phyloP scores from a whole-genome alignment of 129 eudicot species.

The Scalesia atractyloides region DNA sequence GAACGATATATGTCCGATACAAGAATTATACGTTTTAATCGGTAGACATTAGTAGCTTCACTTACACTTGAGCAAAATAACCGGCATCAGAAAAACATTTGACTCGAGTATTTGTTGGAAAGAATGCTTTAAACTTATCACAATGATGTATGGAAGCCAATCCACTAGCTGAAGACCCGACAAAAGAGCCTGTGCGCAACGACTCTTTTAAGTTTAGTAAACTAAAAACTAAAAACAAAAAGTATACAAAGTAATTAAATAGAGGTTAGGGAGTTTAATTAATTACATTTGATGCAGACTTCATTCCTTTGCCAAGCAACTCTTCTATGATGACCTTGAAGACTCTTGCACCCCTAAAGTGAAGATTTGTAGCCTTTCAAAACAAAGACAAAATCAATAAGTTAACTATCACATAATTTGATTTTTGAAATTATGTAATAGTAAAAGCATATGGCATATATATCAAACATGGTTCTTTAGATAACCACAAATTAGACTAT shows the following conservation, averaged over 20 bases:
- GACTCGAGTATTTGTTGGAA: slow-evolving; percentile 29
- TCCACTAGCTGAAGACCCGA: slow-evolving; percentile 48
- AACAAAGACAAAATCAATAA: background rate
- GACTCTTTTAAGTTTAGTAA: background rate
- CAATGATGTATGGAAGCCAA: slow-evolving; percentile 47
- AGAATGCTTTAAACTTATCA: slow-evolving; percentile 34
- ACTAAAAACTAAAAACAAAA: background rate
- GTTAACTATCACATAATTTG: background rate
- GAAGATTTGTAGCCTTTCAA: slow-evolving; percentile 57
- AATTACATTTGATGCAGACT: slow-evolving; percentile 44
- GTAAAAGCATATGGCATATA: background rate
- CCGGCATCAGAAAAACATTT: slow-evolving; percentile 49
- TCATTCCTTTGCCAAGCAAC: slow-evolving; percentile 52
- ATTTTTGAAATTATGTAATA: background rate
- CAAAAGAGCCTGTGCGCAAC: slow-evolving; percentile 31
- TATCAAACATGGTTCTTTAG: too few relatives aligned
- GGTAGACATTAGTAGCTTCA: background rate
- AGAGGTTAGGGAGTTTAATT: background rate
- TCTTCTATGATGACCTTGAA: slow-evolving; percentile 49
- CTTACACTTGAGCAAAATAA: slow-evolving; percentile 49
- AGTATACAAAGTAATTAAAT: background rate
- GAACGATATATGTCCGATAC: background rate
- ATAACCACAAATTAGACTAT: too few relatives aligned
- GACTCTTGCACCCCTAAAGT: slow-evolving; percentile 60
- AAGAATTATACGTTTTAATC: background rate